Base-by-base conservation (phyloP, 176 grass and related monocot genomes). In the Canna indica region DNA sequence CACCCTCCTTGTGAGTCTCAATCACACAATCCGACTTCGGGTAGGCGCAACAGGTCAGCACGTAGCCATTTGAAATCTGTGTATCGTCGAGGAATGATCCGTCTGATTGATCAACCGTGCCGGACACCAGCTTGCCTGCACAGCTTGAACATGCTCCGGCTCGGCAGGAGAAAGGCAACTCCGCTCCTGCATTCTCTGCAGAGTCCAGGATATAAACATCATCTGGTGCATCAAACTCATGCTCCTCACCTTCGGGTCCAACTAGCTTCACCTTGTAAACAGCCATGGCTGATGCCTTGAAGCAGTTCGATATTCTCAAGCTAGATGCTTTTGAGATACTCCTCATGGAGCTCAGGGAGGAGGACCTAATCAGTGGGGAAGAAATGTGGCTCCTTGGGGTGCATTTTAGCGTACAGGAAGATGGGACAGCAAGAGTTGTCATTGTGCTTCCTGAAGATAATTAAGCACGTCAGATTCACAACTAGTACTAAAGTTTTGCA, bases 161-260 rank as follows among this genome's bases (percentile, higher is more conserved):
- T 16, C 85, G 75, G 75, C 91, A 91, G 34, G 91, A 96, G 72
- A 46, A 96, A 20, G 91, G 91, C 85, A 96, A 72, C 57, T 96
- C 91, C 75, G 78, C n/a, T 36, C 85, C 91, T 48, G 85, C 82
- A 32, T 18, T 33, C 73, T 96, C 91, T 3, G 88, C 85, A 6
- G 85, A 48, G 2, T 96, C 85, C 10, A 96, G 71, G 67, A 96
- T 84, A 76, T 96, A 96, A 0, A 78, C 67, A 75, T 91, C 91
- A 31, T 91, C 85, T 26, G 68, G 14, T n/a, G 84, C 88, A 36
- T 96, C 85, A 29, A 96, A 61, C 64, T 96, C 91, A 27, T 50
- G 63, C 83, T 88, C 83, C 41, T 31, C 32, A 27, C 83, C 88
- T 30, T 91, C 77, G 0, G 91, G 91, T 0, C 46, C 57, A 0